These are phyloP conservation scores for Scheffersomyces spartinae DNA, from an alignment of 805 yeast species.

Conservation along the genomic window DNA sequence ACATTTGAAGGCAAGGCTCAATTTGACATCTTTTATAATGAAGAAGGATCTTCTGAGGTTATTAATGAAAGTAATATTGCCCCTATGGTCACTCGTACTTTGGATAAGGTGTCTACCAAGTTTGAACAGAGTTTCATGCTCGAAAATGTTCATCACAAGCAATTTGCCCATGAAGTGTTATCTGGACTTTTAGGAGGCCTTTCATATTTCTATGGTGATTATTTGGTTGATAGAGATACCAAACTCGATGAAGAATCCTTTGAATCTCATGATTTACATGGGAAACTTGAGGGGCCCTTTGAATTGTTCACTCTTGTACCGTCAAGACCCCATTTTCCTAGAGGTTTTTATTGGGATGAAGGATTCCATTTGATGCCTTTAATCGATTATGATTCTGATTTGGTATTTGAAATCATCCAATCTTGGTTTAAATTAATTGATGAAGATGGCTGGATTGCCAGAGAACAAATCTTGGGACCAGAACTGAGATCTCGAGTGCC, in stretches of 20 bases:
- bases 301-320: constrained; percentile 80
- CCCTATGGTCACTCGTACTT: constrained; percentile 17
- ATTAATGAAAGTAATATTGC: constrained; percentile 27
- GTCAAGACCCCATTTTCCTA: constrained; percentile 85
- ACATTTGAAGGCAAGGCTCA: constrained; percentile 64
- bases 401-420: constrained; percentile 65
- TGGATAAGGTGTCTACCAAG: constrained; percentile 35
- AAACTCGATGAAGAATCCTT: constrained; percentile 60
- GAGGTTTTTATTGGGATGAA: constrained; percentile 98
- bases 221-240: constrained; percentile 65
- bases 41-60: constrained; percentile 28
- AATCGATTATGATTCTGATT: constrained; percentile 70
- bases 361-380: constrained; percentile 88
- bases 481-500: constrained; percentile 90
- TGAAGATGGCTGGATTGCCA: constrained; percentile 91
- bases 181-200: constrained; percentile 86
- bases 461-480: constrained; percentile 88
- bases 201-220: constrained; percentile 78
- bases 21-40: constrained; percentile 57
- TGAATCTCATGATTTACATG: constrained; percentile 38
- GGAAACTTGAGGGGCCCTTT: constrained; percentile 62
- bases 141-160: constrained; percentile 25
- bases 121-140: constrained; percentile 47
- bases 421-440: constrained; percentile 87
- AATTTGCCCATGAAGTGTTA: constrained; percentile 66